Evolutionary conservation across 352 stramenopile species (phyloP), one percentile per base, ranked within the genome.

Genomic region (Phytophthora melonis): DNA sequence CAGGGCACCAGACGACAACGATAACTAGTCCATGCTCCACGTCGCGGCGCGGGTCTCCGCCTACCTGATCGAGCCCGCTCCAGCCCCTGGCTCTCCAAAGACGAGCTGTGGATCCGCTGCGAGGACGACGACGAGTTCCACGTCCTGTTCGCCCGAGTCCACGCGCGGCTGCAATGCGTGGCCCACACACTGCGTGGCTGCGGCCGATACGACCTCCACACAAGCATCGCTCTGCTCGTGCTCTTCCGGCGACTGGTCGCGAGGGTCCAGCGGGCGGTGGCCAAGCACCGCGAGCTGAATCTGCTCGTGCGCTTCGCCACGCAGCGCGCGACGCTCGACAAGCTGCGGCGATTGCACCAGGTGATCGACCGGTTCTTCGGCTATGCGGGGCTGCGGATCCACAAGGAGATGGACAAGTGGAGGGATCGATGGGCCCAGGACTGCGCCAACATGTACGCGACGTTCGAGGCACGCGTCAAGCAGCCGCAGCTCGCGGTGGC

Each of bases 251-350:
- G 58, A 45, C 45, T 77, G 4, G 43, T 54, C 6, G 18, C 41
- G 19, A 56, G 53, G 9, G 73, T 78, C 65, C 59, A 58, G 8
- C 59, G 54, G 1, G 58, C 68, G 11, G 58, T 74, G 39, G 27
- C 41, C 13, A 74, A 67, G 25, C 70, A 74, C 45, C 39, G 56
- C n/a, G 5, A 14, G 11, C 57, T 64, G 13, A 60, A 78, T 2
- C 34, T 78, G 25, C 54, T 78, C 5, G 47, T 78, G 5, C 54
- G 65, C 14, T 74, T 78, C 36, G 70, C 59, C 21, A 78, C 59
- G 18, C 74, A 74, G 21, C 49, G 70, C 18, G 56, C 65, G 9
- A 67, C 55, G 7, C 60, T 78, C 0, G 64, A 70, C 7, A 59
- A 55, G n/a, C 2, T 78, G 3, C 3, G 53, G 13, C 14, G 45